Percentiles rank a stretch among this genome's conserved stretches.
These are phyloP conservation scores for Marvania coccoides DNA, from an alignment of 139 green algal species.

Conservation along the genomic window DNA sequence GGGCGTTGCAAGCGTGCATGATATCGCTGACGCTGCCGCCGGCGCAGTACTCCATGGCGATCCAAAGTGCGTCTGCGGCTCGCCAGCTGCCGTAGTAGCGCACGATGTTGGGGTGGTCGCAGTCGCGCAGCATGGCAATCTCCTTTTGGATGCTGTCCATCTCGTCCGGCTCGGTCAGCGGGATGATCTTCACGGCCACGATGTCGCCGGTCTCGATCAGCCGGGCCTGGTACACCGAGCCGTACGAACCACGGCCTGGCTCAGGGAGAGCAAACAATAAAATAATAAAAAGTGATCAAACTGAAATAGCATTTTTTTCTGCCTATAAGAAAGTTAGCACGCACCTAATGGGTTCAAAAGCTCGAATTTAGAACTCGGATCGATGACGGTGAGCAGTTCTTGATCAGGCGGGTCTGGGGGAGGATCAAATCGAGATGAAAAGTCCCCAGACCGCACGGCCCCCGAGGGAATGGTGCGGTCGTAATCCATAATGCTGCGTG, in stretches of 20 bases:
- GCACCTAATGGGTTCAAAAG: conserved; percentile 19
- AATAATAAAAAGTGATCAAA: neutral
- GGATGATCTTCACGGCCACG: conserved; percentile 87
- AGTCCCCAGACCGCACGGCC: too few relatives aligned
- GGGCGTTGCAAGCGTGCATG: conserved; percentile 43
- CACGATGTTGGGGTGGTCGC: conserved; percentile 95
- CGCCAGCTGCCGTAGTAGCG: conserved; percentile 57
- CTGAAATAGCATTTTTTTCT: neutral
- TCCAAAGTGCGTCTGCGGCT: conserved; percentile 70
- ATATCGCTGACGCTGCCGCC: conserved; percentile 87
- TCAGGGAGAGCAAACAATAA: neutral
- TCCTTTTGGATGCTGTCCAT: conserved; percentile 57
- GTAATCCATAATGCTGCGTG: too few relatives aligned
- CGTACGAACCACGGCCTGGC: conserved; percentile 69
- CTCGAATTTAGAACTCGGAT: conserved; percentile 13
- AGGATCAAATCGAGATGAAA: too few relatives aligned
- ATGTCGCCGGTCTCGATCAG: conserved; percentile 40
- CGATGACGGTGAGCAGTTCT: neutral
- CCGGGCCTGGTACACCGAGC: conserved; percentile 76
- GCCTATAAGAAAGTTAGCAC: neutral
- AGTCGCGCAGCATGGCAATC: conserved; percentile 75
- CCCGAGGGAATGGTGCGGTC: too few relatives aligned
- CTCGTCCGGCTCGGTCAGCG: conserved; percentile 49
- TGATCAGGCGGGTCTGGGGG: neutral
- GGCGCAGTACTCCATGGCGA: conserved; percentile 97